Percentiles rank a stretch among this genome's conserved stretches.
phyloP scores from a whole-genome alignment of 495 filamentous ascomycete genomes.

The Gamarada debralockiae region DNA sequence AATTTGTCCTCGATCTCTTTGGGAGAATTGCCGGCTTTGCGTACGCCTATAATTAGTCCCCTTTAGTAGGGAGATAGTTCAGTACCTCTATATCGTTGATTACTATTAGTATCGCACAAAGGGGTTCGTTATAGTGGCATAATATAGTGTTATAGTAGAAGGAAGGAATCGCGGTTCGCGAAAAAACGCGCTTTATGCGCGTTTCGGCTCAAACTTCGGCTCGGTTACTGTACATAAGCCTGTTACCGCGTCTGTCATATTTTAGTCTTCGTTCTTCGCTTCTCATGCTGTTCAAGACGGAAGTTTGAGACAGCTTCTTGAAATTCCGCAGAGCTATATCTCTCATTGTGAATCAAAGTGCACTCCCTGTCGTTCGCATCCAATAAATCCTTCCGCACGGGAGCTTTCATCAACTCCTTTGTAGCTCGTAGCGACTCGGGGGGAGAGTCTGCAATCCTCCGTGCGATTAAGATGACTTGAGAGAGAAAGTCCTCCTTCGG shows the following conservation, averaged over 20 bases:
- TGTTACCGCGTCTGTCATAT: neutral
- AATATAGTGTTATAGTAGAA: too few species aligned
- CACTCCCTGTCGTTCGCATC: conserved; percentile 9
- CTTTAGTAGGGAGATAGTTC: too few species aligned
- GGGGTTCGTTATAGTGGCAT: too few species aligned
- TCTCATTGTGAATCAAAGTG: neutral
- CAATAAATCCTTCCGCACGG: neutral
- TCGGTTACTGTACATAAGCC: neutral
- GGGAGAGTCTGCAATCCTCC: neutral
- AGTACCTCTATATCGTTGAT: too few species aligned
- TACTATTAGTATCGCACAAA: too few species aligned
- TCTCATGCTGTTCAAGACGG: conserved; percentile 1
- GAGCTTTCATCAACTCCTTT: conserved; percentile 3
- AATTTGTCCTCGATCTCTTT: too few species aligned
- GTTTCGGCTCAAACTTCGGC: too few species aligned
- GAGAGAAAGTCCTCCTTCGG: neutral
- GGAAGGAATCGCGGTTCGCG: too few species aligned
- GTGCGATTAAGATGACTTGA: neutral
- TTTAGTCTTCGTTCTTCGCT: neutral
- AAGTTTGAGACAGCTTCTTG: neutral
- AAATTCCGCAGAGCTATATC: conserved; percentile 1
- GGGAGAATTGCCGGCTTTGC: too few species aligned
- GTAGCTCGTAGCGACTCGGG: neutral
- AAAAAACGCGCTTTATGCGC: too few species aligned
- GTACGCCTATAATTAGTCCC: too few species aligned